phyloP scores from a whole-genome alignment of 1,284 basidiomycete genomes.

The Butyriboletus appendiculatus region DNA sequence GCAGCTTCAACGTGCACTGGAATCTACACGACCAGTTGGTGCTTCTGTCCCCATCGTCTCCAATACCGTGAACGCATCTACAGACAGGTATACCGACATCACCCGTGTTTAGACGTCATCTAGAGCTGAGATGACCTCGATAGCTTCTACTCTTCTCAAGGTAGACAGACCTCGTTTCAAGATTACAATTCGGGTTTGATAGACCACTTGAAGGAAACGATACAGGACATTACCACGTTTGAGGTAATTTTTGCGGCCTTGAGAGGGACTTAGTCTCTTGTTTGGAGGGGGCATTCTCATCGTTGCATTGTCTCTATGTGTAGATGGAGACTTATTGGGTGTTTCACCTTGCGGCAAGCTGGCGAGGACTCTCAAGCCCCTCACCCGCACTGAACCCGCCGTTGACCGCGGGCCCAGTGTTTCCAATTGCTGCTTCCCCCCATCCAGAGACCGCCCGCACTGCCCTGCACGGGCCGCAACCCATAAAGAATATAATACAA shows the following conservation, averaged over 20 bases:
- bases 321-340: conserved; percentile 86
- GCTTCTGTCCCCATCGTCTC: conserved; percentile 43
- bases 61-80: conserved; percentile 66
- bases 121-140: conserved; percentile 7
- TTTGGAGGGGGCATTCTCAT: neutral
- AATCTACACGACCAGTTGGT: conserved; percentile 44
- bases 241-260: conserved; percentile 49
- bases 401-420: conserved; percentile 46
- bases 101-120: conserved; percentile 1
- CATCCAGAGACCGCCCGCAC: conserved; percentile 29
- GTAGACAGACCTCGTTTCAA: conserved; percentile 75
- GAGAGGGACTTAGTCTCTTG: neutral
- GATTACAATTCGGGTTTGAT: conserved; percentile 74
- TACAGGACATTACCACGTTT: conserved; percentile 59
- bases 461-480: conserved; percentile 32
- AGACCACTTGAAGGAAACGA: conserved; percentile 48
- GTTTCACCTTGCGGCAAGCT: conserved; percentile 69
- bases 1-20: conserved; percentile 51
- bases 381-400: conserved; percentile 37
- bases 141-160: conserved; percentile 87
- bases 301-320: neutral
- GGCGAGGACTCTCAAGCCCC: conserved; percentile 38
- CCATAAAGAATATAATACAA: conserved; percentile 24
- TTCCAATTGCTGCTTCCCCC: conserved; percentile 26
- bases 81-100: conserved; percentile 58